phyloP scores from a whole-genome alignment of 345 rosid genomes.

The Ceriops decandra region DNA sequence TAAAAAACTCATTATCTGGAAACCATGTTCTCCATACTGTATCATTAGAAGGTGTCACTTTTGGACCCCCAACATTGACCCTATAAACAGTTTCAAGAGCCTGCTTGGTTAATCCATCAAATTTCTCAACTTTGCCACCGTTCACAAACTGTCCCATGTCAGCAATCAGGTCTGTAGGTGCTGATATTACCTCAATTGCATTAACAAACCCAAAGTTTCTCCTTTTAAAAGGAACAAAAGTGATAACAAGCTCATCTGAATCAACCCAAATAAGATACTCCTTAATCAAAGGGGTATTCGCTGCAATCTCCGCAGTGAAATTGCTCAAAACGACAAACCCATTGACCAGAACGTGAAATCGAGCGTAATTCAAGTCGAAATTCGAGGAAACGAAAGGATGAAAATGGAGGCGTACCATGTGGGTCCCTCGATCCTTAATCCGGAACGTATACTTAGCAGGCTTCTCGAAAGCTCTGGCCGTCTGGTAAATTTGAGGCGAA shows the following conservation, averaged over 20 bases:
- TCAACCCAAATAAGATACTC: conserved; percentile 61
- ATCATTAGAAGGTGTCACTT: conserved; percentile 87
- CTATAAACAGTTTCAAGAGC: conserved; percentile 57
- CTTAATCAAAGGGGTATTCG: conserved; percentile 38
- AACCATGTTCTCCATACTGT: conserved; percentile 87
- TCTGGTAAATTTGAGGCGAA: conserved; percentile 48
- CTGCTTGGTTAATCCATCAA: conserved; percentile 50
- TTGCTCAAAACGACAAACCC: conserved; percentile 63
- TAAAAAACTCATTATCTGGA: conserved; percentile 66
- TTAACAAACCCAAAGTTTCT: conserved; percentile 64
- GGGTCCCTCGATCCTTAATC: conserved; percentile 57
- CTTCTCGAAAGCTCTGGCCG: conserved; percentile 61
- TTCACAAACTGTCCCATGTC: conserved; percentile 47
- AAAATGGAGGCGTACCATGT: conserved; percentile 80
- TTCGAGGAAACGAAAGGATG: conserved; percentile 42
- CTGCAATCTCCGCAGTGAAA: conserved; percentile 34
- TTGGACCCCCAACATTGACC: conserved; percentile 78
- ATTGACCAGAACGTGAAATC: conserved; percentile 73
- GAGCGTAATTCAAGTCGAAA: conserved; percentile 35
- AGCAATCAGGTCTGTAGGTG: conserved; percentile 72
- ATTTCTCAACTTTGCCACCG: conserved; percentile 34
- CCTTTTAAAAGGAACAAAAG: conserved; percentile 47
- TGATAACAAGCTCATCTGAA: conserved; percentile 44
- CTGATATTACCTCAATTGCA: conserved; percentile 86
- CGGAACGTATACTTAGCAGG: conserved; percentile 62